Evolutionary conservation across 2,329 filamentous ascomycete species (phyloP), one percentile per base, ranked within the genome.

Genomic region (Lasiodiplodia citricola): DNA sequence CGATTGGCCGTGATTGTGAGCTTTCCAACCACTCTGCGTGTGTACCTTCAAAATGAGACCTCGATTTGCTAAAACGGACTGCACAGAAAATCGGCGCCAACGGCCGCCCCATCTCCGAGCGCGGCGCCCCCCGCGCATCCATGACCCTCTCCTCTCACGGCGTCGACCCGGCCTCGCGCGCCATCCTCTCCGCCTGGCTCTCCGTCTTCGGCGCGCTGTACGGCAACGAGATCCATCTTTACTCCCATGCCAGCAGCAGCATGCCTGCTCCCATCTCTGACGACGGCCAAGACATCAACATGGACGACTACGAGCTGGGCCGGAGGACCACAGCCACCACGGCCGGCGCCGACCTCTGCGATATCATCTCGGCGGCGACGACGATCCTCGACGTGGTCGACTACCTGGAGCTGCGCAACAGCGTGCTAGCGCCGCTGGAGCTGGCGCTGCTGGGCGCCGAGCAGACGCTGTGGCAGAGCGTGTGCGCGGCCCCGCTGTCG

Each of bases 161-260:
- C 23, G 25, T 16, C 14, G 67, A 58, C 28, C 58, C 52, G 2
- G n/a, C 51, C 31, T 74, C 74, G 28, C 74, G 72, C 64, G 74
- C 72, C 62, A 68, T 74, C 25, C 77, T 76, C 67, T 69, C 72
- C 10, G 72, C 81, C 58, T 86, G 82, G 74, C 77, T 83, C 58
- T 76, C 78, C 44, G 78, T 86, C 21, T 75, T 86, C 66, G 81
- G 82, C 44, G 77, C 81, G 23, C 81, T 86, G 71, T 85, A 86
- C 77, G 80, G 81, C 70, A 76, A 75, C 23, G 74, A 79, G 1
- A 74, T 85, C 41, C 70, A 76, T 11, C 76, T 86, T 51, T 4
- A 8, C n/a, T 21, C 44, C n/a, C 41, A 21, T 6, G 8, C 44
- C 4, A 44, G 14, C 14, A 2, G 14, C 14, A 7, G 14, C 14